Evolutionary conservation across 768 basidiomycete species (phyloP).

Genomic region (Tulasnella sp.): DNA sequence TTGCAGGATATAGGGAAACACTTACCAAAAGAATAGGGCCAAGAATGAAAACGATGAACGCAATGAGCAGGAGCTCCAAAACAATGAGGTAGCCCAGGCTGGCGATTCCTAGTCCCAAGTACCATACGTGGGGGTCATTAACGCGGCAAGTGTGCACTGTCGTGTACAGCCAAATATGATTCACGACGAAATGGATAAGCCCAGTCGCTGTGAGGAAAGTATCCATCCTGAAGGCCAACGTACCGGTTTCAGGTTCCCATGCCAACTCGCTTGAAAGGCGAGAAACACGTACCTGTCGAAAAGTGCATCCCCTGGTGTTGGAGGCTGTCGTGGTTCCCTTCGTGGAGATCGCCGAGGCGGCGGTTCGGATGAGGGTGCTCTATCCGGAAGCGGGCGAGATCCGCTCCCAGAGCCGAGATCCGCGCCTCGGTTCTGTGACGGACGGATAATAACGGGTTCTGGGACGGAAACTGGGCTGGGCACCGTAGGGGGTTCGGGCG

Average conservation of each 20-base stretch:
- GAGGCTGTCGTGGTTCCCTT: neutral
- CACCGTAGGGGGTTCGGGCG: neutral
- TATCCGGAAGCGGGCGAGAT: neutral
- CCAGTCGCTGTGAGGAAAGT: conserved; percentile 50
- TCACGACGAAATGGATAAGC: conserved; percentile 77
- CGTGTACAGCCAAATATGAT: conserved; percentile 75
- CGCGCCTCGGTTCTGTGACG: neutral
- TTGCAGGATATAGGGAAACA: conserved; percentile 28
- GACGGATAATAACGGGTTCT: neutral
- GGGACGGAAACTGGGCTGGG: neutral
- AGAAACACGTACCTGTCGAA: conserved; percentile 16
- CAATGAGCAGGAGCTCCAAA: conserved; percentile 67
- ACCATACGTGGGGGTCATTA: conserved; percentile 79
- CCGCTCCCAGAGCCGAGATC: neutral
- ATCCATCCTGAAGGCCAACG: conserved; percentile 3
- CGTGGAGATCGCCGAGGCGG: neutral
- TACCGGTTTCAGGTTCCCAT: neutral
- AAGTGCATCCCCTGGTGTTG: neutral
- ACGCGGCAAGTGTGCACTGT: conserved; percentile 68
- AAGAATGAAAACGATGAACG: conserved; percentile 71
- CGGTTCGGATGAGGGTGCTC: neutral
- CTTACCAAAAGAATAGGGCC: conserved; percentile 76
- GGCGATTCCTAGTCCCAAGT: conserved; percentile 76
- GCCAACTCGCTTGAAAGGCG: neutral
- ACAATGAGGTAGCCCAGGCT: conserved; percentile 75